Evolutionary conservation across 2,329 filamentous ascomycete species (phyloP).

Genomic region (Beauveria pseudobassiana): DNA sequence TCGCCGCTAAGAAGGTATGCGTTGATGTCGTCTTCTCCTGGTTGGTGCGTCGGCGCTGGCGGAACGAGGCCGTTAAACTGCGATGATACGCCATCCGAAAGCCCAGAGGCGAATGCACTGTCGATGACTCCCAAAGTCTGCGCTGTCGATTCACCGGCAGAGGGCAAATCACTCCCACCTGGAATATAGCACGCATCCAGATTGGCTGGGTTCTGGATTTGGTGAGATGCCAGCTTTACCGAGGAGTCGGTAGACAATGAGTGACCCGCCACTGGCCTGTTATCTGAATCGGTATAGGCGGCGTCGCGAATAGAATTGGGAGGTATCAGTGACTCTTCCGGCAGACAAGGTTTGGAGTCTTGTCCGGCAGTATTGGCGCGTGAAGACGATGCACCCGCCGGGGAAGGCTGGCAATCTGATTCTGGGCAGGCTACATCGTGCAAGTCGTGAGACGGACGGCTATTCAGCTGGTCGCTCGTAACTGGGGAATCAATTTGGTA

Average conservation of each 20-base stretch:
- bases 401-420: not conserved
- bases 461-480: slow-evolving; percentile 5
- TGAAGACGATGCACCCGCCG: not conserved
- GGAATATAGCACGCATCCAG: not conserved
- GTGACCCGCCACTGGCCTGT: not conserved
- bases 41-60: slow-evolving; percentile 4
- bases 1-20: not conserved
- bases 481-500: slow-evolving; percentile 4
- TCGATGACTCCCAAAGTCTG: not conserved
- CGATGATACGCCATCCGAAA: not conserved
- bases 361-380: not conserved
- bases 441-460: slow-evolving; percentile 3
- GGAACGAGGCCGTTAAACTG: not conserved
- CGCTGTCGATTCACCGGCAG: not conserved
- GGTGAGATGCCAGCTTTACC: not conserved
- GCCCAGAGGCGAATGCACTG: not conserved
- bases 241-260: not conserved
- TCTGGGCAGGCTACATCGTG: slow-evolving; percentile 6
- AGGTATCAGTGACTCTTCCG: not conserved
- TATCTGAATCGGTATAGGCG: not conserved
- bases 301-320: not conserved
- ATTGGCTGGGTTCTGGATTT: not conserved
- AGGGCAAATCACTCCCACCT: not conserved
- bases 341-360: not conserved
- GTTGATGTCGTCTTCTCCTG: not conserved